Percentiles rank a stretch among this genome's conserved stretches.
Evolutionary conservation across 345 rosid genomes (phyloP).

Genomic region (Camelina sativa): DNA sequence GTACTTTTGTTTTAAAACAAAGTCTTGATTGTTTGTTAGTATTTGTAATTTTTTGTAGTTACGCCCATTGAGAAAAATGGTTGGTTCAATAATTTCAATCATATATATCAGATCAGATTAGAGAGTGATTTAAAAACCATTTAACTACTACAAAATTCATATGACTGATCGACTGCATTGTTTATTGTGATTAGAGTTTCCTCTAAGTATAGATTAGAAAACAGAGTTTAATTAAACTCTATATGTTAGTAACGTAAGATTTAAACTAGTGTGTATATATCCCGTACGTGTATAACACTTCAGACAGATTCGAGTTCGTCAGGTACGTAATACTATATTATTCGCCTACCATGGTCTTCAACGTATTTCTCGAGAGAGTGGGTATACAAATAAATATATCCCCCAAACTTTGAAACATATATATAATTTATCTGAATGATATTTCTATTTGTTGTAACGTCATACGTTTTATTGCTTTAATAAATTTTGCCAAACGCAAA

Average conservation of each 20-base stretch:
- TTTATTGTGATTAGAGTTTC: background rate
- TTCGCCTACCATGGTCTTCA: background rate
- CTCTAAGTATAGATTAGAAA: too few species aligned
- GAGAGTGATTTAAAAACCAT: background rate
- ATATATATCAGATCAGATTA: background rate
- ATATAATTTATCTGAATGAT: background rate
- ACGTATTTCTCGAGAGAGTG: background rate
- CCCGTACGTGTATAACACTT: too few species aligned
- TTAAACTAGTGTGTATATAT: too few species aligned
- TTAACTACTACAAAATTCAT: background rate
- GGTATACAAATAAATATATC: background rate
- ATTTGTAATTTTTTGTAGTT: too few species aligned
- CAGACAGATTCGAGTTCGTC: too few species aligned
- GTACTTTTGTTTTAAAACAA: too few species aligned
- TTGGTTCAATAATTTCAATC: background rate
- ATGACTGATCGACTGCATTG: background rate
- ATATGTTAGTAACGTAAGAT: too few species aligned
- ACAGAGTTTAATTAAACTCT: too few species aligned
- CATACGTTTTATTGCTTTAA: constrained; percentile 14
- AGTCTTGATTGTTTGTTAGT: background rate
- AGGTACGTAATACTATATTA: background rate
- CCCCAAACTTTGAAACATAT: background rate
- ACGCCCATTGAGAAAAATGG: background rate
- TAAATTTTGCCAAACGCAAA: constrained; percentile 27
- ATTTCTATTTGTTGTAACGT: constrained; percentile 6